Base-by-base conservation (phyloP, 192 early-diverging fungal genomes). In the Phlyctochytrium planicorne region DNA sequence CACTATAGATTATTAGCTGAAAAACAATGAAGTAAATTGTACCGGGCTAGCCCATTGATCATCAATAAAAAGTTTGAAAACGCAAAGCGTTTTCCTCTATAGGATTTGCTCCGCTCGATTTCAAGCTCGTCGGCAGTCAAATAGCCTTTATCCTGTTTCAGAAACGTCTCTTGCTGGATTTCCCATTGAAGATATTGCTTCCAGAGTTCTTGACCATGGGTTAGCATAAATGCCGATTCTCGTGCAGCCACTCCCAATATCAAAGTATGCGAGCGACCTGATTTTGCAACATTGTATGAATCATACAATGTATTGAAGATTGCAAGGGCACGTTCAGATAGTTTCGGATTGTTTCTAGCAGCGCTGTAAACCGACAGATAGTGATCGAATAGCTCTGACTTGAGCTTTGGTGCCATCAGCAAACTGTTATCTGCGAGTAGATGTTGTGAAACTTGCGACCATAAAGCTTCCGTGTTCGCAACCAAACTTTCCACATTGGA, bases 181-280 rank as follows among this genome's bases (percentile, higher is more conserved):
- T 81, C 79, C 70, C 71, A 81, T 16, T 63, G 60, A 17, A 70
- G 37, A 6, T 73, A 67, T 14, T 52, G 36, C 1, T 76, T 35
- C 79, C 79, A 81, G 3, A 66, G 17, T 33, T 60, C 23, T 27
- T 47, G 3, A 20, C 72, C 70, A 0, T 66, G 50, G 29, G 16
- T 29, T 24, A 2, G n/a, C 73, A 75, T 75, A 2, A 53, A 24
- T 20, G n/a, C 31, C 52, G 30, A 37, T 30, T 70, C 35, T 20
- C 47, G n/a, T 23, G 73, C 63, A 27, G 70, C 31, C 1, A 47
- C 40, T 10, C 32, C 20, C n/a, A 75, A 57, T 2, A 70, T 17
- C 12, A 23, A 34, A 25, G n/a, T 17, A n/a, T 55, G 47, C 34
- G 73, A 24, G 2, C 53, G 17, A 25, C 73, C 73, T 30, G 20